Conservation (phyloP, 2,329 filamentous ascomycete species). For the Nemania serpens region DNA sequence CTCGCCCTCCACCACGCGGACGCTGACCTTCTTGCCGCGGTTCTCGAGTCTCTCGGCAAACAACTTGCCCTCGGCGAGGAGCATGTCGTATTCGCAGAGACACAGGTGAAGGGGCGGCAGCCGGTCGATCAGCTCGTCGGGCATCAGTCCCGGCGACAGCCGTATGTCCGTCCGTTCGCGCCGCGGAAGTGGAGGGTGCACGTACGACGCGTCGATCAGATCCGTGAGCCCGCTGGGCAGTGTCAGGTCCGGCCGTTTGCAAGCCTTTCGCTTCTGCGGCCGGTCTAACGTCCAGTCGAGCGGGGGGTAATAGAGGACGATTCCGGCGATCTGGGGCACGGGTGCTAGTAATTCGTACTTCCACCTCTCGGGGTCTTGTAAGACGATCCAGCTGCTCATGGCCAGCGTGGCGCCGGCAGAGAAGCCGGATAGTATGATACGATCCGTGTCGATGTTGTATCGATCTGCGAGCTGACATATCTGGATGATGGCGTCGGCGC, state of each 20-base stretch:
- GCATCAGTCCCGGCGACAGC: slow-evolving; percentile 52
- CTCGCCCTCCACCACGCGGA: slow-evolving; percentile 52
- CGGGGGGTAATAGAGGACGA: slow-evolving; percentile 64
- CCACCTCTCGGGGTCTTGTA: slow-evolving; percentile 34
- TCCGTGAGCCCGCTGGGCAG: slow-evolving; percentile 61
- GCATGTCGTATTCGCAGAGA: slow-evolving; percentile 42
- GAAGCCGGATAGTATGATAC: slow-evolving; percentile 65
- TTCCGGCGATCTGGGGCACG: slow-evolving; percentile 55
- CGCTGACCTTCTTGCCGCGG: slow-evolving; percentile 41
- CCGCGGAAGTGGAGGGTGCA: slow-evolving; percentile 54
- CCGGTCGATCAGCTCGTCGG: slow-evolving; percentile 31
- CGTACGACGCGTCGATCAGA: slow-evolving; percentile 65
- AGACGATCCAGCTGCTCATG: slow-evolving; percentile 45
- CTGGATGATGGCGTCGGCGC: slow-evolving; percentile 65
- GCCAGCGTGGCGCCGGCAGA: slow-evolving; percentile 64
- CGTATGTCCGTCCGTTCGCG: slow-evolving; percentile 54
- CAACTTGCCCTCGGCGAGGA: slow-evolving; percentile 36
- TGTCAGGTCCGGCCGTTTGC: slow-evolving; percentile 59
- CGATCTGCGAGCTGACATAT: slow-evolving; percentile 59
- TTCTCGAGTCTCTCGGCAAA: slow-evolving; percentile 32
- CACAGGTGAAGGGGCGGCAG: slow-evolving; percentile 37
- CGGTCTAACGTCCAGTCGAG: slow-evolving; percentile 64
- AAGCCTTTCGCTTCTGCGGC: slow-evolving; percentile 58
- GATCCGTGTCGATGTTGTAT: slow-evolving; percentile 59
- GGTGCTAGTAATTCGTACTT: slow-evolving; percentile 38